These are phyloP conservation scores for Eucalyptus marginata DNA, from an alignment of 345 rosid genomes.

Conservation along the genomic window DNA sequence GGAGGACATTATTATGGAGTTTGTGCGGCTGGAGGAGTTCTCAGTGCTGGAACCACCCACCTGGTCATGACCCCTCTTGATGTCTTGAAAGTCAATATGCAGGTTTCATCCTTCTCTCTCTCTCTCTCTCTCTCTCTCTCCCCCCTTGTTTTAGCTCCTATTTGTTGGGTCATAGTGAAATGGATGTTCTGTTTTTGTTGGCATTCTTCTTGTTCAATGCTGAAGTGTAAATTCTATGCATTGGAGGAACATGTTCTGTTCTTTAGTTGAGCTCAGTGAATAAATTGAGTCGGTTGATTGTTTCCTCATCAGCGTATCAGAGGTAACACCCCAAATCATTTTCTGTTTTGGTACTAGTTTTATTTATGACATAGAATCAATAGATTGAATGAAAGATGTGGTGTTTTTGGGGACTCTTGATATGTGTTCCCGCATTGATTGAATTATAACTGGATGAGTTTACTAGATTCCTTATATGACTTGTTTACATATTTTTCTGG, in stretches of 20 bases:
- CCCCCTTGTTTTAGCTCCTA: background rate
- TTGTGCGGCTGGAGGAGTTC: conserved; percentile 49
- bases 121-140: background rate
- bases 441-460: background rate
- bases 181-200: background rate
- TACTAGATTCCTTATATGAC: background rate
- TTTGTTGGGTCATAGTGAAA: background rate
- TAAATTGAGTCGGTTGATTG: background rate
- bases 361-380: background rate
- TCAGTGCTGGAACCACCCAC: conserved; percentile 62
- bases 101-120: conserved; percentile 14
- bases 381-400: background rate
- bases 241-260: background rate
- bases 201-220: background rate
- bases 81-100: conserved; percentile 66
- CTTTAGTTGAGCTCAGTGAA: background rate
- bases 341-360: background rate
- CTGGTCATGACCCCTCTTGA: conserved; percentile 55
- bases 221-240: background rate
- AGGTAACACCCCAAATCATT: background rate
- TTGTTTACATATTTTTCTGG: background rate
- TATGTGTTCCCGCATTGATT: background rate
- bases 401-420: background rate
- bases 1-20: conserved; percentile 18
- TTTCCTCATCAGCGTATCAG: background rate